These are phyloP conservation scores for Microsporum canis DNA, from an alignment of 2,329 filamentous ascomycete species.

Conservation along the genomic window DNA sequence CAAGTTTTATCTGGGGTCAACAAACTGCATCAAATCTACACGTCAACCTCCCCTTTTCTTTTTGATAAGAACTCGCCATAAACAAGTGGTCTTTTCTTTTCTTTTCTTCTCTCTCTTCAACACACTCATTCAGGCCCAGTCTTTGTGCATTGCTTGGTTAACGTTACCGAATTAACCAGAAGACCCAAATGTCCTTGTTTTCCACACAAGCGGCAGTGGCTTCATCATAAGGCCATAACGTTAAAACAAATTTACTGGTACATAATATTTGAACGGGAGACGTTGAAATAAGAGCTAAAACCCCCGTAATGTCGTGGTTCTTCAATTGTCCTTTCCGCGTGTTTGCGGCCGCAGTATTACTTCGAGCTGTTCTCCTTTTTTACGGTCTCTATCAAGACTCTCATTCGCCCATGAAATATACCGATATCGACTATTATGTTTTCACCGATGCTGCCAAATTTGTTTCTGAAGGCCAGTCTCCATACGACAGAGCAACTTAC, in stretches of 20 bases:
- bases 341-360: conserved; percentile 37
- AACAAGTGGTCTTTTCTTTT: background rate
- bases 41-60: background rate
- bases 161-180: background rate
- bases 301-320: conserved; percentile 11
- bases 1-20: conserved; percentile 1
- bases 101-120: background rate
- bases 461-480: conserved; percentile 54
- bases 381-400: conserved; percentile 92
- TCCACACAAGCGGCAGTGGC: background rate
- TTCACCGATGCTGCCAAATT: conserved; percentile 91
- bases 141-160: background rate
- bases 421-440: conserved; percentile 96
- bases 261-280: background rate
- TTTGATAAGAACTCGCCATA: background rate
- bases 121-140: background rate
- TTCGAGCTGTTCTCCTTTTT: conserved; percentile 63
- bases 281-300: background rate
- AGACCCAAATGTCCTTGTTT: background rate
- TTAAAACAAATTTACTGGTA: background rate
- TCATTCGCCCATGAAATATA: conserved; percentile 88
- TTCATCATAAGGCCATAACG: background rate
- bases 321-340: conserved; percentile 26
- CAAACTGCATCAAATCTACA: background rate
- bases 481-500: conserved; percentile 87